phyloP scores from a whole-genome alignment of 2,329 filamentous ascomycete genomes.

The Amesomyces nigricolor region DNA sequence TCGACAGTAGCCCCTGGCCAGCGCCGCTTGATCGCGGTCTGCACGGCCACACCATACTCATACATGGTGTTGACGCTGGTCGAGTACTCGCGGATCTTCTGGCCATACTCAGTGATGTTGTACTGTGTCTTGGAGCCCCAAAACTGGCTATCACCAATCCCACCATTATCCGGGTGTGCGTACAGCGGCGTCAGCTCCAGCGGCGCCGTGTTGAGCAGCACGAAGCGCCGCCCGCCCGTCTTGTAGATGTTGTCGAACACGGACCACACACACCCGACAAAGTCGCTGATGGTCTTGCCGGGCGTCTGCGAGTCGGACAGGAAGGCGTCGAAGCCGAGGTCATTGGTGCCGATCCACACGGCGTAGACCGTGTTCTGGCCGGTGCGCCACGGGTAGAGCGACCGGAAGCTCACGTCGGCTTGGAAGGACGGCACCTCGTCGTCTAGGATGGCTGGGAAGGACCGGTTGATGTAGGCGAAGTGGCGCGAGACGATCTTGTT shows the following conservation, averaged over 20 bases:
- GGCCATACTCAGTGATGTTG: constrained; percentile 43
- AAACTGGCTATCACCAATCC: constrained; percentile 38
- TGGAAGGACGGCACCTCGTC: constrained; percentile 56
- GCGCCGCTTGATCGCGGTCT: constrained; percentile 38
- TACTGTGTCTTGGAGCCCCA: constrained; percentile 42
- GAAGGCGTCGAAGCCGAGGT: constrained; percentile 62
- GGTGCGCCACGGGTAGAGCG: constrained; percentile 41
- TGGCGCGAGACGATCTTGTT: constrained; percentile 59
- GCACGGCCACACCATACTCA: constrained; percentile 45
- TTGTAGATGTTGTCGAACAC: constrained; percentile 58
- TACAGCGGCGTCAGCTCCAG: constrained; percentile 65
- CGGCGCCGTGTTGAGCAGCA: constrained; percentile 64
- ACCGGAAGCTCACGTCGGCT: constrained; percentile 41
- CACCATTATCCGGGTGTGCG: constrained; percentile 41
- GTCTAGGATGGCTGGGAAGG: constrained; percentile 57
- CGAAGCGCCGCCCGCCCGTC: constrained; percentile 63
- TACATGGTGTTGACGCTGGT: constrained; percentile 45
- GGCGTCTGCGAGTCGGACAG: constrained; percentile 57
- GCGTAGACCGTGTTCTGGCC: constrained; percentile 62
- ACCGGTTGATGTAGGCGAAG: constrained; percentile 43
- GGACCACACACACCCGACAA: constrained; percentile 62
- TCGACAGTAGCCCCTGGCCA: constrained; percentile 58
- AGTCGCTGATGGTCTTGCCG: constrained; percentile 57
- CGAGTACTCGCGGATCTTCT: constrained; percentile 47
- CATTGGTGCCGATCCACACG: constrained; percentile 79